Percentiles rank a stretch among this genome's conserved stretches.
These are phyloP conservation scores for Globisporangium camurandrum DNA, from an alignment of 352 stramenopile species.

Conservation along the genomic window DNA sequence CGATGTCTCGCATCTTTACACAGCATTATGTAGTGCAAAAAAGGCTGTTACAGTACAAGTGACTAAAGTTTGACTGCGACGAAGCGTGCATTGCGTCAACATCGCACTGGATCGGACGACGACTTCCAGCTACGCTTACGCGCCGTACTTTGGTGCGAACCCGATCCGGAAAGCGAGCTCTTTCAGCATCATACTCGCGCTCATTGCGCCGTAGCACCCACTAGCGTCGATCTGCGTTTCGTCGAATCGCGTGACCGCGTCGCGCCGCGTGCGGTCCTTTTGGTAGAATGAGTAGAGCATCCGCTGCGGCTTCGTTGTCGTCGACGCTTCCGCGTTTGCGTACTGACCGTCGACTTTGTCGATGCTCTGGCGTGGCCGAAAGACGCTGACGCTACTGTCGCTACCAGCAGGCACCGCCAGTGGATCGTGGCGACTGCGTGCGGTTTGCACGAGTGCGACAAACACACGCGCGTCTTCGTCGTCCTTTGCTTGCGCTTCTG, in stretches of 20 bases:
- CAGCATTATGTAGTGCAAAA: too few relatives aligned
- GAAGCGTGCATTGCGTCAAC: too few relatives aligned
- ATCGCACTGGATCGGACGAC: too few relatives aligned
- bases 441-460: conserved; percentile 36
- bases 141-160: conserved; percentile 70
- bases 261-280: conserved; percentile 56
- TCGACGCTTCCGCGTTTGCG: neutral
- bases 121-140: conserved; percentile 17
- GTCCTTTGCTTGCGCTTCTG: conserved; percentile 23
- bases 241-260: conserved; percentile 37
- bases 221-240: conserved; percentile 36
- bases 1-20: too few relatives aligned
- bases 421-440: conserved; percentile 7
- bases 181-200: conserved; percentile 62
- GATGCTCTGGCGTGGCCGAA: conserved; percentile 61
- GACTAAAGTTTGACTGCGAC: too few relatives aligned
- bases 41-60: too few relatives aligned
- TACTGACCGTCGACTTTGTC: conserved; percentile 57
- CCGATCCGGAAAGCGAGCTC: conserved; percentile 76
- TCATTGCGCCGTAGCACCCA: conserved; percentile 65
- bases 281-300: conserved; percentile 52
- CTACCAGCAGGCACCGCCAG: conserved; percentile 15
- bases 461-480: conserved; percentile 25
- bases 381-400: conserved; percentile 10
- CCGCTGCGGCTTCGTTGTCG: conserved; percentile 13